Evolutionary conservation across 1,139 yeast species (phyloP), one percentile per base, ranked within the genome.

Genomic region (Zygosaccharomyces pseudobailii): DNA sequence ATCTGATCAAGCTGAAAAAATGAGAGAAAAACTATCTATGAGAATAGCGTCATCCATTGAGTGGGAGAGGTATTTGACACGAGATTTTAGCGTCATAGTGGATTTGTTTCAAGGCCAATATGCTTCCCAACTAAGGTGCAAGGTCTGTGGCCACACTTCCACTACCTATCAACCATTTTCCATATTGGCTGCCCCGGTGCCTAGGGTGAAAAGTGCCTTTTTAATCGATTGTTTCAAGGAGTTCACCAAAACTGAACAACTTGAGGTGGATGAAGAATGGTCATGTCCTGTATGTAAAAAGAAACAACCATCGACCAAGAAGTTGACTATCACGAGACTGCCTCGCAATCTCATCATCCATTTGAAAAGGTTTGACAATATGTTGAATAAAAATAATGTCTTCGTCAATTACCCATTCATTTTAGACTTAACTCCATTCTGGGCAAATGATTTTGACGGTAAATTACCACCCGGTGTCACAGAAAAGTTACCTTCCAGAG

Each of bases 101-200:
- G 95, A 87, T 60, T 78, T 82, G 47, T 87, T 88, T 61, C 96
- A 89, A 66, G 97, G 97, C 1, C 97, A 92, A 67, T 86, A 86
- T 60, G 78, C 88, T 43, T 87, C 96, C 7, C 85, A 81, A 50
- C 71, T 92, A 57, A 77, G 75, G 59, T 92, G 98, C 65, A 68
- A 83, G 44, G 80, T 77, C 40, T 92, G 98, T 69, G 75, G 77
- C 0, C 71, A 72, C 31, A 88, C 96, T 0, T 88, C 96, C 0
- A 89, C 97, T 0, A 88, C 96, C 0, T 92, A 84, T 61, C 88
- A 83, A 61, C 80, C 95, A 1, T 87, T 87, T 61, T 80, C 88
- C 27, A 85, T 84, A 20, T 71, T 87, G 46, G 79, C 89, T 7
- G 71, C 87, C 45, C 96, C 95, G 0, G 79, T 86, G 25, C 90